These are phyloP conservation scores for Psilocybe mexicana DNA, from an alignment of 1,284 basidiomycete species.

Conservation along the genomic window DNA sequence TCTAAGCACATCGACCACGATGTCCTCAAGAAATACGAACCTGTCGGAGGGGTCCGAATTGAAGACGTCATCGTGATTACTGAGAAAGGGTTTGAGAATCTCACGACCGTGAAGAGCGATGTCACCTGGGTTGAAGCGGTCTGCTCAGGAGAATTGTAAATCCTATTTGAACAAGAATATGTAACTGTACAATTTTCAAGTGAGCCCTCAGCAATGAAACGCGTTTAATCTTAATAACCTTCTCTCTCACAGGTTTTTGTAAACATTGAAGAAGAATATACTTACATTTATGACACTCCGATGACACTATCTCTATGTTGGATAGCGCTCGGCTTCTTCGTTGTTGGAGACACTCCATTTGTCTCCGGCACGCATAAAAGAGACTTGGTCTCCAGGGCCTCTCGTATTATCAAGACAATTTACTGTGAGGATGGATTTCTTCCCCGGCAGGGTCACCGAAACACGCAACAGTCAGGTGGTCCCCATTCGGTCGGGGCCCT, in stretches of 20 bases:
- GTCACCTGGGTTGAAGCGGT: conserved; percentile 77
- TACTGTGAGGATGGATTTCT: not conserved
- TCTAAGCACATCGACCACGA: conserved; percentile 73
- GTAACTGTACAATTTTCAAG: not conserved
- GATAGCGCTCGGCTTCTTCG: too few relatives aligned
- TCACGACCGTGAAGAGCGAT: conserved; percentile 81
- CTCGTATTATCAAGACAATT: not conserved
- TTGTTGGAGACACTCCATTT: too few relatives aligned
- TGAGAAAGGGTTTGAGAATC: conserved; percentile 65
- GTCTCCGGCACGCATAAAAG: not conserved
- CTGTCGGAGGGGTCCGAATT: conserved; percentile 86
- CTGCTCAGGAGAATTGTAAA: conserved; percentile 56
- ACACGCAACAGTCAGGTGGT: not conserved
- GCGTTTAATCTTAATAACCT: not conserved
- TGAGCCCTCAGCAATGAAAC: not conserved
- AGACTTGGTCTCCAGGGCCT: not conserved
- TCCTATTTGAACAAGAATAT: not conserved
- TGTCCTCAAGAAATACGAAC: conserved; percentile 71
- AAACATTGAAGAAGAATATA: too few relatives aligned
- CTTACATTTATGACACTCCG: too few relatives aligned
- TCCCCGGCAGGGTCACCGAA: not conserved
- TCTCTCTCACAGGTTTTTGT: too few relatives aligned
- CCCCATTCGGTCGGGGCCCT: too few relatives aligned
- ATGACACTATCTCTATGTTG: too few relatives aligned
- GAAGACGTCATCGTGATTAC: conserved; percentile 87